Base-by-base conservation (phyloP, 768 basidiomycete genomes). In the Mycena amicta region DNA sequence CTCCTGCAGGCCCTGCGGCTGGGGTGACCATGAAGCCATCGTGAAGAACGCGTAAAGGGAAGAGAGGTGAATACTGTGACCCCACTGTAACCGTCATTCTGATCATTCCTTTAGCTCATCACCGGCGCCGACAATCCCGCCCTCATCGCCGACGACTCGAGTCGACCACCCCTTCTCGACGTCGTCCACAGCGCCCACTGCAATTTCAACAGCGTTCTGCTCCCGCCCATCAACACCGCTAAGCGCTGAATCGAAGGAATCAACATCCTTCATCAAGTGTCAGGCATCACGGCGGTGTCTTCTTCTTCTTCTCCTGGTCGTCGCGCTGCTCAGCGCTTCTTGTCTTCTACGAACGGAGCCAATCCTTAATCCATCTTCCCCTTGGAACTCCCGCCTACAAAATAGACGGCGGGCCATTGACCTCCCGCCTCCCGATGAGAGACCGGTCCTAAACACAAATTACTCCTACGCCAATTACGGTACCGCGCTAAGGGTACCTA, bases 1-100 rank as follows among this genome's bases (percentile, higher is more conserved):
- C 82, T 97, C 93, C 74, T 92, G 87, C 73, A 98, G 82, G 70
- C 90, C 94, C 57, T 83, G 83, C 70, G 86, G 87, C 67, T 92
- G 86, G 64, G 95, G 95, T 62, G 78, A 80, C 95, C 95, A 98
- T 65, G 84, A 75, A 79, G 82, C 71, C 85, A 87, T 87, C 76
- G 79, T 78, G 61, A 55, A 66, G 70, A 71, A 76, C 79, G 75
- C 76, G 75, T 73, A 70, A 68, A 66, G 57, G 65, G 57, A 62
- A 57, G 54, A 60, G 64, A 8, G 16, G 5, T 66, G 57, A 63
- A 43, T 39, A 63, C 41, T 64, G 60, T 59, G 60, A 59, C 63
- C 31, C 66, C 64, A 52, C 50, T 53, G 47, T 61, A 66, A 11
- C 12, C 23, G 12, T 46, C 18, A 46, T 50, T 23, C 49, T 50